These are phyloP conservation scores for Ceratobasidium sp. DNA, from an alignment of 1,284 basidiomycete species.

Conservation along the genomic window DNA sequence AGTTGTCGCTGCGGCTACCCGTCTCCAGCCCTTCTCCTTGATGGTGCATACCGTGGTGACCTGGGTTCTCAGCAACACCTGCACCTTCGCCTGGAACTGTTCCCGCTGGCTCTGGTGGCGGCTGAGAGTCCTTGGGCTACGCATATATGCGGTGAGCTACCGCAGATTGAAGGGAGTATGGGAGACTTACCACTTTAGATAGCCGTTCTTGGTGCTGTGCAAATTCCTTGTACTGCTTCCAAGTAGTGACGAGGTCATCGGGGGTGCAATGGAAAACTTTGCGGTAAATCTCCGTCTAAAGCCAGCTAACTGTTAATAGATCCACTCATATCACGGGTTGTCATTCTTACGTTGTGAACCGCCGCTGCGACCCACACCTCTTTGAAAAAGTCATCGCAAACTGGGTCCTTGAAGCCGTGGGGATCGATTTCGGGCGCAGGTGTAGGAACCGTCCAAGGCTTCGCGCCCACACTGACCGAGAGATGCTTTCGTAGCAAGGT, in stretches of 20 bases:
- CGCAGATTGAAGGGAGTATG: background rate
- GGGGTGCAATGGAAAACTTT: slow-evolving; percentile 94
- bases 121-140: slow-evolving; percentile 63
- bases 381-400: slow-evolving; percentile 89
- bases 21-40: slow-evolving; percentile 54
- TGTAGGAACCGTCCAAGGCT: slow-evolving; percentile 73
- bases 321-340: slow-evolving; percentile 41
- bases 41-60: slow-evolving; percentile 45
- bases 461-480: slow-evolving; percentile 66
- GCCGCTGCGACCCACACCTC: slow-evolving; percentile 89
- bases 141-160: slow-evolving; percentile 27
- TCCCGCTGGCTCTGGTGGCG: slow-evolving; percentile 60
- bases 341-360: slow-evolving; percentile 81
- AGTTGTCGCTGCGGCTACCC: slow-evolving; percentile 51
- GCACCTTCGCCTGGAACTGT: slow-evolving; percentile 33
- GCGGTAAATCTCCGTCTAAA: slow-evolving; percentile 91
- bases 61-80: slow-evolving; percentile 43
- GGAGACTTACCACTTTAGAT: slow-evolving; percentile 69
- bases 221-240: slow-evolving; percentile 95
- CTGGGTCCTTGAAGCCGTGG: slow-evolving; percentile 87
- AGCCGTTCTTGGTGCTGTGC: slow-evolving; percentile 81
- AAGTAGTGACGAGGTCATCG: slow-evolving; percentile 90
- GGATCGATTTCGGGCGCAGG: slow-evolving; percentile 80
- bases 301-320: slow-evolving; percentile 43
- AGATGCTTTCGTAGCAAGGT: slow-evolving; percentile 69